Evolutionary conservation across 106 monocot species (phyloP), one percentile per base, ranked within the genome.

Genomic region (Platanthera guangdongensis): DNA sequence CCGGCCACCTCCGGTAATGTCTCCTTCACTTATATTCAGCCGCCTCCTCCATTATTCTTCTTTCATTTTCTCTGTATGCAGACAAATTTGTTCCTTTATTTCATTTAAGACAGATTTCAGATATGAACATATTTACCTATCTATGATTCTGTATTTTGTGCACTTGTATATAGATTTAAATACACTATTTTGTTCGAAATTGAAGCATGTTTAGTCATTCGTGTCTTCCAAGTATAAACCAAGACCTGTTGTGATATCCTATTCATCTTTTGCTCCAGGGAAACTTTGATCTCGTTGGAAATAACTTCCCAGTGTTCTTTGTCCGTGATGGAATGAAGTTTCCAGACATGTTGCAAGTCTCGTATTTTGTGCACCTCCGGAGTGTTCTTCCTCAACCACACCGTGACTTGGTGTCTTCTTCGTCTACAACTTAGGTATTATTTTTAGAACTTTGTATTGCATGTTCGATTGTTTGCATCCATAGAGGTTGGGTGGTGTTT

Each of bases 301-400:
- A 77, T 63, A 77, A 77, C 30, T 77, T 77, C 77, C 77, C 77
- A 4, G 77, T 77, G 21, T 77, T 77, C 67, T 77, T 77, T 32
- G 13, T 77, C 51, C 77, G 77, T 32, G 77, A 77, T 77, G 77
- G 77, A 25, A 77, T 77, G 8, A 77, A 77, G 68, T 77, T 77
- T 68, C 77, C 77, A 50, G 77, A 77, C 68, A 77, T 77, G 77
- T n/a, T n/a, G n/a, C n/a, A n/a, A n/a, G n/a, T n/a, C n/a, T n/a
- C n/a, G n/a, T n/a, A n/a, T n/a, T n/a, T n/a, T n/a, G n/a, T n/a
- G n/a, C n/a, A n/a, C n/a, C n/a, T n/a, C n/a, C n/a, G n/a, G n/a
- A n/a, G n/a, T n/a, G n/a, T n/a, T n/a, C n/a, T n/a, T n/a, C n/a
- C n/a, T n/a, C n/a, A n/a, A n/a, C n/a, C n/a, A n/a, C n/a, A n/a